Evolutionary conservation across 2,329 filamentous ascomycete genomes (phyloP).

Genomic region (Xylaria sp.): DNA sequence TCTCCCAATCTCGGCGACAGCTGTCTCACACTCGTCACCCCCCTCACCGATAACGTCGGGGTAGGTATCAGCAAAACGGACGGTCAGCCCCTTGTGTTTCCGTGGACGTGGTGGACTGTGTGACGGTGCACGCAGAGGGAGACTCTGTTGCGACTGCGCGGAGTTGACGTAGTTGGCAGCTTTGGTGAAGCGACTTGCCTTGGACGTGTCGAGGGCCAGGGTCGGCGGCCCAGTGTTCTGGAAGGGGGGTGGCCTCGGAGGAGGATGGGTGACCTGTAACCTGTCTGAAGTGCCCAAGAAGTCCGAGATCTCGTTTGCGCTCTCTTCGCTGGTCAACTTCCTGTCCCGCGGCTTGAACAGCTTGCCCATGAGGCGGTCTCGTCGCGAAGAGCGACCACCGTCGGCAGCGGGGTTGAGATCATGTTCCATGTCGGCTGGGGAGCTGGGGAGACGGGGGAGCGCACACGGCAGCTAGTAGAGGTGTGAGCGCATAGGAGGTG

Average conservation of each 20-base stretch:
- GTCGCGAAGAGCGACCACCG: conserved; percentile 44
- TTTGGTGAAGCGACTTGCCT: conserved; percentile 66
- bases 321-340: conserved; percentile 54
- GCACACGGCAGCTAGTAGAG: conserved; percentile 23
- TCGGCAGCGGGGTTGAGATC: conserved; percentile 43
- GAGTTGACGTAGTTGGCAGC: conserved; percentile 58
- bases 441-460: neutral
- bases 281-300: conserved; percentile 69
- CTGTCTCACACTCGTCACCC: conserved; percentile 83
- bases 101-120: conserved; percentile 60
- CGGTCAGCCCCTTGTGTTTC: conserved; percentile 71
- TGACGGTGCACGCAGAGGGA: conserved; percentile 55
- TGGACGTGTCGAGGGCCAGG: conserved; percentile 64
- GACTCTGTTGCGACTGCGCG: conserved; percentile 57
- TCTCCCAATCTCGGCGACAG: conserved; percentile 75
- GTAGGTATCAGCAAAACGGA: conserved; percentile 76
- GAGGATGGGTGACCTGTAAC: conserved; percentile 63
- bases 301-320: conserved; percentile 64
- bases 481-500: conserved; percentile 22
- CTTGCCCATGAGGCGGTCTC: conserved; percentile 69
- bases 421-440: conserved; percentile 45
- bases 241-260: conserved; percentile 52
- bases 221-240: conserved; percentile 51
- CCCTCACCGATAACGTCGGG: conserved; percentile 91
- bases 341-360: conserved; percentile 59